Evolutionary conservation across 78 protist genomes (phyloP), one percentile per base, ranked within the genome.

Genomic region (Protostelium mycophagum): DNA sequence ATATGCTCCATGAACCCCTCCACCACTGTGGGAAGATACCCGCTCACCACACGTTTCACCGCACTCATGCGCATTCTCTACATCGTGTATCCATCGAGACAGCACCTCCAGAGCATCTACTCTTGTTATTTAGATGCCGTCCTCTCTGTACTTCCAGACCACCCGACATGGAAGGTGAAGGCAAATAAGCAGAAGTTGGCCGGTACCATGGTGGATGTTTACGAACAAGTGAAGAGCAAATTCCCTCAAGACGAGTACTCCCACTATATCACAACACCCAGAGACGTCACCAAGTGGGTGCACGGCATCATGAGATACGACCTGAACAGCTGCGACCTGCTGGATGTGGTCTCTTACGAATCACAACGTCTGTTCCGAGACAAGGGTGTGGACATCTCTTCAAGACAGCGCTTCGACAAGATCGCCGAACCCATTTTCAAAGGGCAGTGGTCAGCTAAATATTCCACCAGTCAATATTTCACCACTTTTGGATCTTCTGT

Each of bases 1-100:
- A 96, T 95, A 28, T 98, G 97, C 28, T 99, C 99, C 29, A 98
- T 99, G 92, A 98, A 99, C 91, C 99, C 99, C 28, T 99, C 99
- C 84, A 98, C 99, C 0, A 99, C 97, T 85, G 97, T 98, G 25
- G 99, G 99, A 36, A 98, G 99, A n/a, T 95, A 90, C 63, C 98
- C 97, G 36, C 93, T 99, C 28, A 38, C 97, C 28, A 94, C 90
- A 36, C 94, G 99, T 25, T 97, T 97, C 93, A 51, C 73, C 16
- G 73, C 73, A 5, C 73, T 51, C 73, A 51, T 51, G 73, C 73
- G 73, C 0, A 88, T 93, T 1, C 84, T 87, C 38, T 37, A 35
- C 86, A 36, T 96, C 36, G 1, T 39, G 36, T 94, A 96, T 87
- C 97, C 97, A 1, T 90, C 38, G 37, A 38, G 35, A 38, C 94